A percentile compares a stretch with the other conserved stretches of the same genome.
These are phyloP conservation scores for Centrapalus pauciflorus DNA, from an alignment of 129 eudicot species.

Conservation along the genomic window DNA sequence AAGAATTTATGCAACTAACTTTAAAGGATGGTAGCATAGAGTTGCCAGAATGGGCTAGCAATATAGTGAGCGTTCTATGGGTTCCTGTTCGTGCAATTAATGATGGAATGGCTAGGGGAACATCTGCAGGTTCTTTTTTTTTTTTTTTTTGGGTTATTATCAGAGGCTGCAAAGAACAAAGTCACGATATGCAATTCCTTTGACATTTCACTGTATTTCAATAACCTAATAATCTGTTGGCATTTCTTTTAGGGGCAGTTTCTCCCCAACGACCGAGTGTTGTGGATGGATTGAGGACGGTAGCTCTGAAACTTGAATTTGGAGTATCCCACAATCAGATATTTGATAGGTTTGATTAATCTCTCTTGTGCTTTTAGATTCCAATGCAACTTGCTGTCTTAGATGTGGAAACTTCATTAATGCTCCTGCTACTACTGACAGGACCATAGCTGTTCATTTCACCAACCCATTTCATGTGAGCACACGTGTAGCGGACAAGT, in stretches of 20 bases:
- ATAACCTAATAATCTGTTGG: neutral
- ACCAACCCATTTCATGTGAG: conserved; percentile 82
- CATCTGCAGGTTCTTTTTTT: conserved; percentile 53
- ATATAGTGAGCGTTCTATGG: conserved; percentile 74
- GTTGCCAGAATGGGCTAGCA: conserved; percentile 93
- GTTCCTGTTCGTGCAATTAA: conserved; percentile 77
- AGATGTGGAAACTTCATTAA: neutral
- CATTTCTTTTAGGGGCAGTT: conserved; percentile 39
- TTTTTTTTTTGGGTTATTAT: conserved; percentile 10
- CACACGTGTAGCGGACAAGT: conserved; percentile 77
- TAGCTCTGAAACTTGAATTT: conserved; percentile 90
- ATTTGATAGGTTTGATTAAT: conserved; percentile 54
- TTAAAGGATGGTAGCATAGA: conserved; percentile 64
- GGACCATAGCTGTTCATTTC: conserved; percentile 90
- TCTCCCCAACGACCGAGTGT: conserved; percentile 60
- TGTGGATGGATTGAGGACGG: conserved; percentile 90
- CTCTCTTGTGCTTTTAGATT: neutral
- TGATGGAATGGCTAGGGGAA: conserved; percentile 70
- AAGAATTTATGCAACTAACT: conserved; percentile 46
- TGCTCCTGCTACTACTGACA: conserved; percentile 5
- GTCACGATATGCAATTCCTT: neutral
- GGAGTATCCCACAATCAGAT: conserved; percentile 92
- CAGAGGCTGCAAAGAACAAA: neutral
- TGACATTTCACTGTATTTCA: neutral
- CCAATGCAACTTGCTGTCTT: neutral